Evolutionary conservation across 2,329 filamentous ascomycete species (phyloP), one percentile per base, ranked within the genome.

Genomic region (Nothophoma quercina): DNA sequence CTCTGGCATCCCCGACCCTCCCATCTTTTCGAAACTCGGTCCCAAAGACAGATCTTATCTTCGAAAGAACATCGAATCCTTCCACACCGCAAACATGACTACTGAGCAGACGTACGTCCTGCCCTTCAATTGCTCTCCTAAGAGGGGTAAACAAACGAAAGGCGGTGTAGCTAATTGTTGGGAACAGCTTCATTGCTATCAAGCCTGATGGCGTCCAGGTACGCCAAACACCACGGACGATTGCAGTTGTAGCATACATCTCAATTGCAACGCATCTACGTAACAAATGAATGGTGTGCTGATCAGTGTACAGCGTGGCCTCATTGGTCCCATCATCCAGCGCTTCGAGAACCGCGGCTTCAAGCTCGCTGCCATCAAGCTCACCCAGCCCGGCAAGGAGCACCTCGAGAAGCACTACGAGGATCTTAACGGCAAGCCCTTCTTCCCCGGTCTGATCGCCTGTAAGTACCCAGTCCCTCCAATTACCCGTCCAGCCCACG

Each of bases 191-290:
- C 90, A 98, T 98, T 86, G 95, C 95, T 78, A 91, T 99, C 87
- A 99, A 99, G 92, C 95, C 93, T 72, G 95, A 98, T 83, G 95
- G 95, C 80, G 95, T 98, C 83, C 95, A 97, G 88, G 92, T 96
- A 88, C 69, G 81, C 47, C 51, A 40, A 45, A 30, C 34, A 32
- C 38, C 18, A 40, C 32, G 18, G 7, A 23, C 4, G n/a, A 26
- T 12, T 29, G 29, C 49, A 30, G 42, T 35, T 41, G 36, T 41
- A 36, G 36, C 36, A 15, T 19, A 3, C 5, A 7, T 7, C 30
- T 32, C 43, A 47, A 53, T 48, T 36, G 43, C 50, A 40, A 6
- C 9, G 12, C 8, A 23, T 12, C 35, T 4, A 25, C 5, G 5
- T 7, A 13, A 3, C 12, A 1, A 1, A n/a, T 5, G 21, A 35